Conservation (phyloP, 2,329 filamentous ascomycete genomes). For the Fusarium siculi region DNA sequence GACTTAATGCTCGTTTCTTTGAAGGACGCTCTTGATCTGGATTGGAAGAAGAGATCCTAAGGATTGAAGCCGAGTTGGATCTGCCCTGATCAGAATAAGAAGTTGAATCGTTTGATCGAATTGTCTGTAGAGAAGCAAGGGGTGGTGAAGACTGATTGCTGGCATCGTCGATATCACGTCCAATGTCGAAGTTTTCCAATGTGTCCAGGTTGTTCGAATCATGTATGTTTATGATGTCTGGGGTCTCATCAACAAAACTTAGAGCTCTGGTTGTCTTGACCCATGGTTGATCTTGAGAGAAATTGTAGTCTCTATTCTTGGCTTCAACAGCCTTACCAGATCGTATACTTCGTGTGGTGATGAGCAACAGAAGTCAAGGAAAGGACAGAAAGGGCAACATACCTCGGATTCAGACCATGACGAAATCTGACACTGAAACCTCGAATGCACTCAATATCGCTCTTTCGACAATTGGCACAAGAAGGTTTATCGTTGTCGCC, state of each 20-base stretch:
- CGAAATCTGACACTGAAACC: slow-evolving; percentile 45
- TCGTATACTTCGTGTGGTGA: slow-evolving; percentile 29
- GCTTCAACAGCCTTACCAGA: slow-evolving; percentile 30
- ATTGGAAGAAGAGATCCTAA: neutral
- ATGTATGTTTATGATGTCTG: slow-evolving; percentile 44
- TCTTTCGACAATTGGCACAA: slow-evolving; percentile 44
- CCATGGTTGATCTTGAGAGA: slow-evolving; percentile 44
- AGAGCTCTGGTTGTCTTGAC: slow-evolving; percentile 41
- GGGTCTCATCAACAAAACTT: slow-evolving; percentile 46
- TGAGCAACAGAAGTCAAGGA: neutral
- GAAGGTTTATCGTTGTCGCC: slow-evolving; percentile 35
- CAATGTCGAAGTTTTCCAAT: slow-evolving; percentile 6
- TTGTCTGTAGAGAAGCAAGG: neutral
- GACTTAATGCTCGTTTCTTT: slow-evolving; percentile 39
- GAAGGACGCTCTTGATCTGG: slow-evolving; percentile 20
- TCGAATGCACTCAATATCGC: slow-evolving; percentile 42
- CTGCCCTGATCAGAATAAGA: slow-evolving; percentile 6
- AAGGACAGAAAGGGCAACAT: neutral
- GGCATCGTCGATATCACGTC: neutral
- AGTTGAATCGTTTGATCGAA: slow-evolving; percentile 1
- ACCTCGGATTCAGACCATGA: slow-evolving; percentile 45
- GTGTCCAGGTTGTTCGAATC: slow-evolving; percentile 34
- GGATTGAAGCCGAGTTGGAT: neutral
- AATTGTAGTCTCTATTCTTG: slow-evolving; percentile 35
- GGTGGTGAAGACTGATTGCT: slow-evolving; percentile 27